phyloP scores from a whole-genome alignment of 768 basidiomycete genomes.

The Thelephora aurantiotincta region DNA sequence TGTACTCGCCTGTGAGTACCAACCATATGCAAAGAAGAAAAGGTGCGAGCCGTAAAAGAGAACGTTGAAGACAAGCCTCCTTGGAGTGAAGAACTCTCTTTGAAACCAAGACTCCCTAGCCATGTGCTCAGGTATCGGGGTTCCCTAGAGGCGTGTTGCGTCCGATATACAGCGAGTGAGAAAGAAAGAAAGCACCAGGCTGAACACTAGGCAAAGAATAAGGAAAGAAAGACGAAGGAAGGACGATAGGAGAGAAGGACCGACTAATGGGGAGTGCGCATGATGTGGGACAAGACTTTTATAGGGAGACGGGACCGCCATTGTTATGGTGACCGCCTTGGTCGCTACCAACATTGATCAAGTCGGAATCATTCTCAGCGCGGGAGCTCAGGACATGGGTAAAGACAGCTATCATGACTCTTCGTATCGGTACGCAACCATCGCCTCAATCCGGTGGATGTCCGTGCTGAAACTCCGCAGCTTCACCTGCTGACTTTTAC shows the following conservation, averaged over 20 bases:
- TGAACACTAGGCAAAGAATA: conserved; percentile 10
- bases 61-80: conserved; percentile 59
- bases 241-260: no score
- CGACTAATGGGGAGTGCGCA: no score
- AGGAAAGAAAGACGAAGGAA: conserved; percentile 8
- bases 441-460: conserved; percentile 92
- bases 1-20: conserved; percentile 59
- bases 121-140: conserved; percentile 25
- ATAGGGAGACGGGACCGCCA: neutral
- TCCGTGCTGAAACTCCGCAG: conserved; percentile 95
- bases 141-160: neutral
- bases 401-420: conserved; percentile 26
- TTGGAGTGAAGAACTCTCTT: conserved; percentile 47
- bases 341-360: neutral
- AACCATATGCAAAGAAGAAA: conserved; percentile 71
- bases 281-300: conserved; percentile 8
- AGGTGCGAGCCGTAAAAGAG: conserved; percentile 74
- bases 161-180: neutral
- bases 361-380: neutral
- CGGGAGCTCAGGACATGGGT: neutral
- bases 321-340: neutral
- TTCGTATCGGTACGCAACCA: conserved; percentile 95
- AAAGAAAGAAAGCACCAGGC: neutral
- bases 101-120: conserved; percentile 52
- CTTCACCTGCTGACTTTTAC: conserved; percentile 89